Base-by-base conservation (phyloP, 73 alveolate species). In the Paramecium sonneborni region DNA sequence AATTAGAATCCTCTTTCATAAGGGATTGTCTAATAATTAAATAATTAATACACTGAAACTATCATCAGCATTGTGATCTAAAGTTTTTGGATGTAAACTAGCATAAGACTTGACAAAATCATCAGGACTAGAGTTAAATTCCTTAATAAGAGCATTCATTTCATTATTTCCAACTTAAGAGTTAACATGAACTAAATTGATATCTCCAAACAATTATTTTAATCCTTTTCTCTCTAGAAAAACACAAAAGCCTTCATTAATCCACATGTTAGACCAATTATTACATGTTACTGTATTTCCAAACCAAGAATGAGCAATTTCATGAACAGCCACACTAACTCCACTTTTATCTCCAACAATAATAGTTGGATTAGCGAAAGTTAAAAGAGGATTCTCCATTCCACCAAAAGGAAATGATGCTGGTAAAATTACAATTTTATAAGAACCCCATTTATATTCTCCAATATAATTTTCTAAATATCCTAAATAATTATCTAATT, bases 361-460 rank as follows among this genome's bases (percentile, higher is more conserved):
- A 62, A 98, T 92, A 0, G 99, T 96, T 21, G 99, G 99, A 57
- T 98, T 94, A 24, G 97, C 98, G 93, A 97, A 98, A 28, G 99
- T 98, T 79, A 98, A 94, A 48, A 95, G 95, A 14, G 99, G 99
- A 94, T 98, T 98, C 82, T 98, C 99, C 99, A 98, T 98, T 12
- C 99, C 99, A 0, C 99, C 99, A 87, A 90, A 96, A 12, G 99
- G 99, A 94, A 97, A 97, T 15, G 99, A 96, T 76, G 98, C 96
- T 18, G 99, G 99, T 18, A 98, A 88, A 32, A 98, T 97, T n/a
- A 97, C 96, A 24, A 98, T 92, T 39, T 96, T 96, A 93, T 97
- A 98, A 44, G 85, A 79, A 58, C 99, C 99, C 99, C 99, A 98
- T 34, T 88, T 97, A 93, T 98, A 98, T 38, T 97, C 97, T 52